phyloP scores from a whole-genome alignment of 768 basidiomycete species.

The Heimioporus sp. region DNA sequence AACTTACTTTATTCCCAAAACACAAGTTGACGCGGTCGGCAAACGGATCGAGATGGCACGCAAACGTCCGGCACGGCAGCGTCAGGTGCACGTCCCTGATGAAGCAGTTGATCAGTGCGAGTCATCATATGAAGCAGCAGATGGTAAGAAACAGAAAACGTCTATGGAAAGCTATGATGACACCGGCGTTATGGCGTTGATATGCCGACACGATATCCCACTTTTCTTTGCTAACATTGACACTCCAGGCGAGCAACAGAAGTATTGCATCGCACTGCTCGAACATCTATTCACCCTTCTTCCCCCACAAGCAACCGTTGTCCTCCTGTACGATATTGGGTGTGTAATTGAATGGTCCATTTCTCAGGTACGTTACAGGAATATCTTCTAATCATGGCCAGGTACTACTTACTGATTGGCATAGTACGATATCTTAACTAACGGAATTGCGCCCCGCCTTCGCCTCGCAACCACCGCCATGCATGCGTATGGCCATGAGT shows the following conservation, averaged over 20 bases:
- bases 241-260: constrained; percentile 11
- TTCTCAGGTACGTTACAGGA: too few species aligned
- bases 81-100: too few species aligned
- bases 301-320: too few species aligned
- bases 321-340: too few species aligned
- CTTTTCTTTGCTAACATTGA: constrained; percentile 1
- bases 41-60: too few species aligned
- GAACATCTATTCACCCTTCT: too few species aligned
- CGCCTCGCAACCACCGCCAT: constrained; percentile 27
- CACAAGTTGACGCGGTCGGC: constrained; percentile 17
- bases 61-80: too few species aligned
- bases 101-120: too few species aligned
- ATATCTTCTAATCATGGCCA: too few species aligned
- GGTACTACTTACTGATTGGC: too few species aligned
- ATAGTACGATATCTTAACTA: too few species aligned
- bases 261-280: constrained; percentile 13
- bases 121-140: neutral
- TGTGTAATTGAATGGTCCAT: too few species aligned
- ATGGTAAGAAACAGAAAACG: constrained; percentile 29
- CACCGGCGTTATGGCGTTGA: constrained; percentile 36
- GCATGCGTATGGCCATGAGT: constrained; percentile 40
- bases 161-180: constrained; percentile 28
- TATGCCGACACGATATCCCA: constrained; percentile 40
- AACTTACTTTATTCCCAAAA: neutral
- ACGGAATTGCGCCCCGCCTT: neutral